These are phyloP conservation scores for Neurospora africana DNA, from an alignment of 495 filamentous ascomycete genomes.

Conservation along the genomic window DNA sequence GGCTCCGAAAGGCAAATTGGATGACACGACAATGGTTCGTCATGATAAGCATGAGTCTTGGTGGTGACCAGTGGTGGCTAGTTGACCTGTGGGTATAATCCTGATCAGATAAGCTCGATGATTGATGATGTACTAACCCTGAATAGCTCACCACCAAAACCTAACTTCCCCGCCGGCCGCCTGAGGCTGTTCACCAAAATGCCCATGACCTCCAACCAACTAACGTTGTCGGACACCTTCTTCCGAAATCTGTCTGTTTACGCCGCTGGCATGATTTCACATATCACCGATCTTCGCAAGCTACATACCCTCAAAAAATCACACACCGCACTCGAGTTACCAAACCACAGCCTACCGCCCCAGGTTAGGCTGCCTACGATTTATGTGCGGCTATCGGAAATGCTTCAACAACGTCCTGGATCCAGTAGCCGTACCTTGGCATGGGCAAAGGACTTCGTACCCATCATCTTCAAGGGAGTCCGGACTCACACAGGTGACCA, in stretches of 20 bases:
- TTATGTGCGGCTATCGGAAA: conserved; percentile 31
- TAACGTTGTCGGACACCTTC: conserved; percentile 25
- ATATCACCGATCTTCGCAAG: conserved; percentile 33
- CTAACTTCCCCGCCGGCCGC: conserved; percentile 8
- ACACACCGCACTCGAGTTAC: conserved; percentile 14
- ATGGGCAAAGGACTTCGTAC: conserved; percentile 47
- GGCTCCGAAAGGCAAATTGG: conserved; percentile 56
- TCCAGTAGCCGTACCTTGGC: conserved; percentile 1
- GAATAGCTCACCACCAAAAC: conserved; percentile 6
- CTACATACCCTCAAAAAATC: conserved; percentile 27
- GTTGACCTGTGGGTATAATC: conserved; percentile 44
- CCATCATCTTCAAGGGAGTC: conserved; percentile 41
- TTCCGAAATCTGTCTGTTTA: conserved; percentile 31
- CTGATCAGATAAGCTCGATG: background rate
- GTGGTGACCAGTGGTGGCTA: conserved; percentile 70
- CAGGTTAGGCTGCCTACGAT: conserved; percentile 35
- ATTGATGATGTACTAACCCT: conserved; percentile 8
- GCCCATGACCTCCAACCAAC: conserved; percentile 26
- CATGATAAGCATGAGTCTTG: conserved; percentile 56
- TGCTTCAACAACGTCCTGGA: conserved; percentile 18
- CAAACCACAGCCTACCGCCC: conserved; percentile 17
- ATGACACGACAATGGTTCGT: conserved; percentile 51
- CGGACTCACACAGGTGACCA: conserved; percentile 14
- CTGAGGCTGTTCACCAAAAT: conserved; percentile 25
- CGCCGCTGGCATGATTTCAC: conserved; percentile 30